Evolutionary conservation across 2,329 filamentous ascomycete species (phyloP).

Genomic region (Colletotrichum kahawae): DNA sequence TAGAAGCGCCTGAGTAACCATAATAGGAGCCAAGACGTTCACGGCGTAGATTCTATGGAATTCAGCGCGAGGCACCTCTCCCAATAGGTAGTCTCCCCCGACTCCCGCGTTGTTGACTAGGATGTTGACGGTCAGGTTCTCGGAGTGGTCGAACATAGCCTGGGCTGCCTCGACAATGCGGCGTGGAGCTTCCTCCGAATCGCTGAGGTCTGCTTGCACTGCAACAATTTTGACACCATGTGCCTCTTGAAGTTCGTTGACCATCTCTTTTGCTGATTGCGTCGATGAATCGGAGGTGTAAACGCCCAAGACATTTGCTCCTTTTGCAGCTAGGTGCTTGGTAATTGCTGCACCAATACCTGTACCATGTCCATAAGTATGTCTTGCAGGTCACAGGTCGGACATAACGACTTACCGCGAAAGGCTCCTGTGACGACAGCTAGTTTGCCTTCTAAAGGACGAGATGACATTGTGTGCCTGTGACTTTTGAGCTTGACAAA

Average conservation of each 20-base stretch:
- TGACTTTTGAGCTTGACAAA: too few relatives aligned
- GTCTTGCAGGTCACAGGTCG: not conserved
- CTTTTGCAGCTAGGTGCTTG: slow-evolving; percentile 73
- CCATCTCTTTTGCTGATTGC: not conserved
- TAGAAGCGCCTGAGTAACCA: slow-evolving; percentile 74
- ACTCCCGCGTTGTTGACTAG: slow-evolving; percentile 86
- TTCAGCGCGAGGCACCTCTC: slow-evolving; percentile 65
- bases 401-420: not conserved
- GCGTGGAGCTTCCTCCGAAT: slow-evolving; percentile 58
- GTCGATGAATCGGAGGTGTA: slow-evolving; percentile 59
- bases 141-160: slow-evolving; percentile 60
- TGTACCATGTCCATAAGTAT: slow-evolving; percentile 33
- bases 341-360: slow-evolving; percentile 72
- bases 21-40: slow-evolving; percentile 83
- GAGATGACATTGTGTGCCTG: not conserved
- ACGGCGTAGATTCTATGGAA: slow-evolving; percentile 76
- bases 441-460: not conserved
- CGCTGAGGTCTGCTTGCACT: slow-evolving; percentile 74
- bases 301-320: slow-evolving; percentile 70
- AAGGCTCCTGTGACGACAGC: not conserved
- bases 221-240: slow-evolving; percentile 64
- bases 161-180: slow-evolving; percentile 63
- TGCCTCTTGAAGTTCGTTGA: slow-evolving; percentile 52
- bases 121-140: slow-evolving; percentile 74
- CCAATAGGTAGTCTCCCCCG: slow-evolving; percentile 45